Evolutionary conservation across 2,329 filamentous ascomycete species (phyloP), one percentile per base, ranked within the genome.

Genomic region (Myriosclerotinia scirpicola): DNA sequence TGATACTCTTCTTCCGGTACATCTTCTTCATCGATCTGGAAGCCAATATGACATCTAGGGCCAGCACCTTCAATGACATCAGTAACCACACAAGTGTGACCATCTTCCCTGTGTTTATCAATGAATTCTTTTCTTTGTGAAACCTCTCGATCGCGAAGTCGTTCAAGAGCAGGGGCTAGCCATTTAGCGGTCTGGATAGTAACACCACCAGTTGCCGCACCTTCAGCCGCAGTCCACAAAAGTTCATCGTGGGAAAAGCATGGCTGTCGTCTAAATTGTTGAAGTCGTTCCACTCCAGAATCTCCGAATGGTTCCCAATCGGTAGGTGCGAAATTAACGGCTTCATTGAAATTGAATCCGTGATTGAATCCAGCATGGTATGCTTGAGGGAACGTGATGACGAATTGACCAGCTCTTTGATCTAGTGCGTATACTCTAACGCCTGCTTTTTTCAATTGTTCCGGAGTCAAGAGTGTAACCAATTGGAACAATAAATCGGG

Each of bases 361-460:
- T 99, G 95, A 74, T 99, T 99, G 80, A 99, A 99, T 0, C 95
- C 95, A 7, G 95, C 94, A 76, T 99, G 95, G 73, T 98, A 99
- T 0, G 95, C 95, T 76, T 97, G 91, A 0, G 95, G 95, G 73
- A 97, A 99, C 0, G 95, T 99, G 70, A 99, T 89, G 70, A 99
- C 93, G 71, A 99, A 92, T 75, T 99, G 93, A 6, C 95, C 95
- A 38, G 95, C 95, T 72, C 94, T 86, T 77, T 99, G 95, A 76
- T 99, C 95, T n/a, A 97, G 81, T 0, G 95, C 95, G 76, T 92
- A 98, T 3, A 98, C 94, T 56, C 91, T 86, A 1, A 99, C 95
- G 0, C 93, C 94, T 5, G 93, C 94, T 77, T 96, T 97, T 76
- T 90, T 90, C 52, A 99, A 81, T 76, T 97, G 93, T 73, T 97